These are phyloP conservation scores for Penicillium verhagenii DNA, from an alignment of 495 filamentous ascomycete genomes.

Conservation along the genomic window DNA sequence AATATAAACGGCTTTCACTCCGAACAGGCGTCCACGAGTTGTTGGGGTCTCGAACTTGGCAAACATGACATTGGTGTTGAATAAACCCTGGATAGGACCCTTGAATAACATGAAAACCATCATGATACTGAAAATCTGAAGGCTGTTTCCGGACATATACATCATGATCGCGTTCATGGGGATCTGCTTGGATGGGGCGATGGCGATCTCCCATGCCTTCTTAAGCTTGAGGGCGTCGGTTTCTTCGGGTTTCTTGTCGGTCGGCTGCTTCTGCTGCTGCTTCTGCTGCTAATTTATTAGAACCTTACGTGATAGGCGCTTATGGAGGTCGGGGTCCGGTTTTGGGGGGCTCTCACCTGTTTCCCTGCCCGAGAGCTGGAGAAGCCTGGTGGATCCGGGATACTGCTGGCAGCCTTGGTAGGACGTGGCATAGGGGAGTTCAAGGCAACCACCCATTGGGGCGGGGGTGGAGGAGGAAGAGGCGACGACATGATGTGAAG, in stretches of 20 bases:
- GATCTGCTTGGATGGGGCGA: conserved; percentile 89
- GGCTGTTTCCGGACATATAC: conserved; percentile 99
- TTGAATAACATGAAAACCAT: conserved; percentile 99
- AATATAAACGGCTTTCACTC: conserved; percentile 84
- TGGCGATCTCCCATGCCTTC: conserved; percentile 97
- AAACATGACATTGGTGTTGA: conserved; percentile 77
- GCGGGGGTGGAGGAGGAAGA: conserved; percentile 53
- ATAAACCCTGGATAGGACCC: conserved; percentile 82
- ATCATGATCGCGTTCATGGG: conserved; percentile 99
- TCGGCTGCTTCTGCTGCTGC: conserved; percentile 41
- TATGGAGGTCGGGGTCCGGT: conserved; percentile 9
- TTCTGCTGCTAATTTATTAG: conserved; percentile 13
- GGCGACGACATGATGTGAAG: conserved; percentile 30
- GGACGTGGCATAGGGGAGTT: conserved; percentile 60
- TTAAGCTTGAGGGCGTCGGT: conserved; percentile 95
- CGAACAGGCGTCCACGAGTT: conserved; percentile 66
- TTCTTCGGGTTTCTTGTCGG: conserved; percentile 58
- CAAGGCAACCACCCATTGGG: conserved; percentile 80
- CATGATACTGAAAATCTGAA: conserved; percentile 99
- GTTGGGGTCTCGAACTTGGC: conserved; percentile 82
- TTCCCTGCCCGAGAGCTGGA: conserved; percentile 51
- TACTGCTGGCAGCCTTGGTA: conserved; percentile 55
- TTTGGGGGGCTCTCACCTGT: conserved; percentile 28
- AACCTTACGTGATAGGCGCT: not conserved
- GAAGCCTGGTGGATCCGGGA: conserved; percentile 89